Percentiles rank a stretch among this genome's conserved stretches.
Evolutionary conservation across 805 yeast species (phyloP).

Genomic region (Cyberlindnera euphorbiiphila): DNA sequence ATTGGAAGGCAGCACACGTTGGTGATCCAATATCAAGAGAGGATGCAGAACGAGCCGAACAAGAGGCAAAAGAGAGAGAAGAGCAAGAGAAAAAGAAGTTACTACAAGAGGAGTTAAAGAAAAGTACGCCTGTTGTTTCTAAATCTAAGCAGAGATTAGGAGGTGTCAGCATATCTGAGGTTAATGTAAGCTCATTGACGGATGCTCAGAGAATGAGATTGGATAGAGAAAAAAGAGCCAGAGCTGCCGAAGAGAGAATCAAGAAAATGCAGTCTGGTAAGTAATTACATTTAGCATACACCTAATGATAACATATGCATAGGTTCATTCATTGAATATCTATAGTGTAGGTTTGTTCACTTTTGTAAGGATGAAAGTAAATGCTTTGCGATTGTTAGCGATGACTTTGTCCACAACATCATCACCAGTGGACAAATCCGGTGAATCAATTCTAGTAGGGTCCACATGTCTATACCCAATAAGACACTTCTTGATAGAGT

Average conservation of each 20-base stretch:
- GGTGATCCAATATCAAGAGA: slow-evolving; percentile 56
- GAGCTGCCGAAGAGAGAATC: slow-evolving; percentile 92
- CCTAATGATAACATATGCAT: too few species aligned
- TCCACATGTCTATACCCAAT: slow-evolving; percentile 60
- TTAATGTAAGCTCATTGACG: slow-evolving; percentile 56
- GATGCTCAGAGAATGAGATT: slow-evolving; percentile 72
- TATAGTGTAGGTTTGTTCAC: slow-evolving; percentile 28
- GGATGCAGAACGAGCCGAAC: slow-evolving; percentile 42
- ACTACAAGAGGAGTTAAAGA: slow-evolving; percentile 44
- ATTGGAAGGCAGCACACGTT: slow-evolving; percentile 69
- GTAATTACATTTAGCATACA: too few species aligned
- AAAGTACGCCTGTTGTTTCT: slow-evolving; percentile 21
- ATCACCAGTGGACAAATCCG: slow-evolving; percentile 29
- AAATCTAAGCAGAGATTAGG: slow-evolving; percentile 37
- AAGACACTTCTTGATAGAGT: slow-evolving; percentile 54
- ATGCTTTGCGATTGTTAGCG: slow-evolving; percentile 23
- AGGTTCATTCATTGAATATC: too few species aligned
- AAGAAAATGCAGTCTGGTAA: slow-evolving; percentile 25
- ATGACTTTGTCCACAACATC: slow-evolving; percentile 31
- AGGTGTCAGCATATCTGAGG: slow-evolving; percentile 30
- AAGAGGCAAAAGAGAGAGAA: slow-evolving; percentile 34
- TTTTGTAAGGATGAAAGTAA: slow-evolving; percentile 42
- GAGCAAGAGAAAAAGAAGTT: slow-evolving; percentile 37
- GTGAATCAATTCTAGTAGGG: slow-evolving; percentile 32
- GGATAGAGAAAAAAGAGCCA: slow-evolving; percentile 91